phyloP scores from a whole-genome alignment of 2,329 filamentous ascomycete species.

The Ascochyta viciae-villosae region DNA sequence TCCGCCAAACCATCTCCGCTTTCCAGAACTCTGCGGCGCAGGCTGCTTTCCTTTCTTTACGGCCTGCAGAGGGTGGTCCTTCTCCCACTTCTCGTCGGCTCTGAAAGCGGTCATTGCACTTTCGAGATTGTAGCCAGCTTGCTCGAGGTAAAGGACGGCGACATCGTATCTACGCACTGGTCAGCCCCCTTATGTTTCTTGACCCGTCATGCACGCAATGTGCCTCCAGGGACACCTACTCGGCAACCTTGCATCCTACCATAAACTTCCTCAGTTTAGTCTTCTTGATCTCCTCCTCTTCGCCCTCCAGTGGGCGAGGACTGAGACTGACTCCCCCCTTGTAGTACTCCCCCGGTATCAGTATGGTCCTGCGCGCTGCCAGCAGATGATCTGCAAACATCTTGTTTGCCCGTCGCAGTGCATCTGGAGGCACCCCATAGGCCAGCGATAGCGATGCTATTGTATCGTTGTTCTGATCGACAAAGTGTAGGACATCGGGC shows the following conservation, averaged over 20 bases:
- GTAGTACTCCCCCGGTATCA: slow-evolving; percentile 76
- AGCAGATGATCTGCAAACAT: slow-evolving; percentile 76
- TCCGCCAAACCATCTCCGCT: slow-evolving; percentile 46
- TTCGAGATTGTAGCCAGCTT: slow-evolving; percentile 70
- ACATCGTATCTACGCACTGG: slow-evolving; percentile 65
- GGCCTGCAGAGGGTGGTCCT: slow-evolving; percentile 65
- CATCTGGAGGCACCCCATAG: slow-evolving; percentile 71
- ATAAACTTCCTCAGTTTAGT: slow-evolving; percentile 77
- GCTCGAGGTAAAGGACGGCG: slow-evolving; percentile 76
- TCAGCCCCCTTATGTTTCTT: not conserved
- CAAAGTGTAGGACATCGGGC: slow-evolving; percentile 77
- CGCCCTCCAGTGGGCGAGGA: slow-evolving; percentile 73
- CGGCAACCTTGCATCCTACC: slow-evolving; percentile 77
- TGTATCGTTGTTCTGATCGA: slow-evolving; percentile 73
- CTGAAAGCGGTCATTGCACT: slow-evolving; percentile 68
- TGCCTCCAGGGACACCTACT: slow-evolving; percentile 61
- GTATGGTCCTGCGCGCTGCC: slow-evolving; percentile 69
- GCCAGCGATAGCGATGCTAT: slow-evolving; percentile 72
- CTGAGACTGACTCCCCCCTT: slow-evolving; percentile 71
- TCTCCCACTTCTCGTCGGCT: slow-evolving; percentile 79
- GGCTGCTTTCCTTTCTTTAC: slow-evolving; percentile 55
- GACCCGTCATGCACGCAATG: not conserved
- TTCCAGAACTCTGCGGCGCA: slow-evolving; percentile 29
- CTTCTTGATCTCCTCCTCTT: slow-evolving; percentile 76
- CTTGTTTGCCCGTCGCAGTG: slow-evolving; percentile 71